phyloP scores from a whole-genome alignment of 805 yeast genomes.

The Starmerella powellii region DNA sequence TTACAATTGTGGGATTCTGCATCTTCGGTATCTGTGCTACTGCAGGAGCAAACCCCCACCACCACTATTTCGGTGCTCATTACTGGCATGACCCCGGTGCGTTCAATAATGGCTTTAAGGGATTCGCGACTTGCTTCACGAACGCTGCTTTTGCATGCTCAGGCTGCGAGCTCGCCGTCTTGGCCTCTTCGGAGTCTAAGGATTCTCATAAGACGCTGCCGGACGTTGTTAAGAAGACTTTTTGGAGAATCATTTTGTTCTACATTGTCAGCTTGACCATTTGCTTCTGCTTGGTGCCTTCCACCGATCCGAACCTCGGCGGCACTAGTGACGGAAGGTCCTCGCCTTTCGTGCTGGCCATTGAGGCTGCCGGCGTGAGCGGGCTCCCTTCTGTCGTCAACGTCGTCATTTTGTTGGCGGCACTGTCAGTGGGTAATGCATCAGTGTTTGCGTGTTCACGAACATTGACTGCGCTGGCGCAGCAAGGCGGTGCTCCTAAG shows the following conservation, averaged over 20 bases:
- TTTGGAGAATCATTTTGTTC: constrained; percentile 67
- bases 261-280: constrained; percentile 48
- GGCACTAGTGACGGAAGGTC: constrained; percentile 47
- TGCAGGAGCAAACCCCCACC: constrained; percentile 50
- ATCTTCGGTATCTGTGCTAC: constrained; percentile 43
- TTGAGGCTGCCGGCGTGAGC: constrained; percentile 49
- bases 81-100: constrained; percentile 57
- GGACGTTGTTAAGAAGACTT: constrained; percentile 65
- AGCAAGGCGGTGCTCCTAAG: constrained; percentile 51
- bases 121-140: constrained; percentile 50
- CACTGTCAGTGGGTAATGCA: constrained; percentile 63
- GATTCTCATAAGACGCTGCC: constrained; percentile 60
- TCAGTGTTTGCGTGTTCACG: constrained; percentile 63
- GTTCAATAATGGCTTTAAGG: constrained; percentile 51
- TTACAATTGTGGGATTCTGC: constrained; percentile 46
- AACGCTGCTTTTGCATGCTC: constrained; percentile 61
- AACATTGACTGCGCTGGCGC: constrained; percentile 53
- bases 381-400: constrained; percentile 62
- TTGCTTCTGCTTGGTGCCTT: constrained; percentile 65
- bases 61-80: constrained; percentile 42
- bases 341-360: constrained; percentile 64
- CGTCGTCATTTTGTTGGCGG: constrained; percentile 55
- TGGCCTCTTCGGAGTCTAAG: constrained; percentile 64
- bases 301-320: constrained; percentile 38
- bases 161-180: constrained; percentile 61